Base-by-base conservation (phyloP, 2,329 filamentous ascomycete species). In the Paecilomyces formosus region DNA sequence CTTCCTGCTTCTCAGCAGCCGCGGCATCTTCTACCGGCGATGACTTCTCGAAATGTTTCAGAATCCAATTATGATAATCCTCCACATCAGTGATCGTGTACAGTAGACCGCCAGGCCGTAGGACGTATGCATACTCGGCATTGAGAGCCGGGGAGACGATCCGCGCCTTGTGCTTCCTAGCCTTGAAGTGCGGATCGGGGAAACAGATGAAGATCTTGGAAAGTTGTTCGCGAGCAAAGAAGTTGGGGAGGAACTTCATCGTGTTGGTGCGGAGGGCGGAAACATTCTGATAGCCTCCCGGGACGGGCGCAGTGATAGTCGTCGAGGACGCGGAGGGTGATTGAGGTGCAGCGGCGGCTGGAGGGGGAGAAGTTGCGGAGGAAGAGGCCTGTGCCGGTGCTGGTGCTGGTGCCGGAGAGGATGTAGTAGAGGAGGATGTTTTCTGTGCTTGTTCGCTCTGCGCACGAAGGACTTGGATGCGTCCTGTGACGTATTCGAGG, bases 211-310 rank as follows among this genome's bases (percentile, higher is more conserved):
- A 99, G 70, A 97, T 90, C 71, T 95, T 95, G 62, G 82, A 84
- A 13, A 99, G 84, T 72, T 97, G 92, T 13, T 78, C 81, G 68
- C 87, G 89, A 57, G 77, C 79, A 80, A 99, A 97, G 81, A 97
- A 96, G 72, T 99, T 97, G 62, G 95, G 93, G n/a, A 99, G 80
- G 75, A 97, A 99, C 74, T 99, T 99, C 94, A 99, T 99, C 4
- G 91, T 90, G 78, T 99, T 99, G 64, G 90, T 90, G 62, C 94
- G 88, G 54, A 99, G 80, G 70, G 91, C 95, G 33, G 89, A 87
- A 57, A 93, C 88, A 73, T 99, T 99, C 70, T 95, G 88, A 73
- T 91, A 97, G 53, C 78, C 74, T 18, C 73, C 72, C 0, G 72
- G 66, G 15, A 74, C 61, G 49, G 66, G 64, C 4, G 63, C 54